Evolutionary conservation across 805 yeast species (phyloP), one percentile per base, ranked within the genome.

Genomic region (Yarrowia sp.): DNA sequence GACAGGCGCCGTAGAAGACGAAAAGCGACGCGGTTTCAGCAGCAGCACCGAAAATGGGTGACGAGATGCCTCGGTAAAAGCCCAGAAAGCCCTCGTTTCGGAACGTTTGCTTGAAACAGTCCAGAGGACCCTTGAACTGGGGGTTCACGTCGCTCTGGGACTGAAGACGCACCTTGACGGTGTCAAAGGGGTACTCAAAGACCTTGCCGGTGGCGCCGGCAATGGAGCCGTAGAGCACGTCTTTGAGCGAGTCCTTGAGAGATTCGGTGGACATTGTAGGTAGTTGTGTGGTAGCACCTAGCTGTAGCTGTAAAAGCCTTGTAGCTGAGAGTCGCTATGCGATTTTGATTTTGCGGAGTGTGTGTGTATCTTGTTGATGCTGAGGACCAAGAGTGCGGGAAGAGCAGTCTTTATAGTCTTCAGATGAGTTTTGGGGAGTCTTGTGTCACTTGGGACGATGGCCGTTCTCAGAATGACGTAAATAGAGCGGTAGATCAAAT

Each of bases 181-280:
- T 94, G 74, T 93, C 98, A 72, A 93, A 92, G 0, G 98, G 98
- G 74, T 88, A 93, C 77, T 93, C 98, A 14, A 93, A 85, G 40
- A 89, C 73, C 76, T 93, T 94, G 1, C 97, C 97, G 4, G 87
- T 77, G 68, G 91, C 89, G 15, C 98, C 98, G 0, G 97, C 85
- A 0, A 84, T 73, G 2, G 80, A 78, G 19, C 80, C 80, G 42
- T 76, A 77, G 15, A 72, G 45, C 5, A 78, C 70, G 50, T 77
- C 79, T 15, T 52, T 70, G 59, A 61, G 42, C 11, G 69, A 61
- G 36, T 69, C 70, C 12, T 43, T 68, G 48, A 68, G 56, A 4
- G 42, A 9, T 4, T 52, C 43, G 5, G 59, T 53, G 19, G 63
- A 14, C 48, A 41, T 56, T n/a, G 40, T 42, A 5, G n/a, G 16